Conservation (phyloP, 441 rosid genomes). For the Metrosideros polymorpha region DNA sequence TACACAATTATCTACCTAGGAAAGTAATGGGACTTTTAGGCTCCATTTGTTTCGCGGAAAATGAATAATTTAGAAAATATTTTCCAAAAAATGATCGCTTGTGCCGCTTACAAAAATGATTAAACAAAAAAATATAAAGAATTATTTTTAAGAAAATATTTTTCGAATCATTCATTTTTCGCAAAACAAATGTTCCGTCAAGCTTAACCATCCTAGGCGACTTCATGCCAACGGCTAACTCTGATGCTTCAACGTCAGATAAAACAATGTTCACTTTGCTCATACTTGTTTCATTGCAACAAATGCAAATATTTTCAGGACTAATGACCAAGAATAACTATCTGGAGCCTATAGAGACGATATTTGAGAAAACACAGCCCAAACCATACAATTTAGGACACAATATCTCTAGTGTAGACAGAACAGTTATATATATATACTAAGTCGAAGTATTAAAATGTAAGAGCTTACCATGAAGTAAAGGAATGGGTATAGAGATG, state of each 20-base stretch:
- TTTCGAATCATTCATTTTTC: too few species aligned
- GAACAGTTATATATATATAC: too few species aligned
- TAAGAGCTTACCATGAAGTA: constrained; percentile 55
- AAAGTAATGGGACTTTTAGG: neutral
- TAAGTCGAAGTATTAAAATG: too few species aligned
- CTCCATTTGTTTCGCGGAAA: too few species aligned
- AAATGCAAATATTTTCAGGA: neutral
- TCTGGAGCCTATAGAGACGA: neutral
- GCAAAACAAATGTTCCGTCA: too few species aligned
- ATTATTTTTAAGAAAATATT: too few species aligned
- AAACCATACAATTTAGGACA: neutral
- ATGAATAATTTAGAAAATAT: too few species aligned
- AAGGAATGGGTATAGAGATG: constrained; percentile 81
- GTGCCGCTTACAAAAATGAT: too few species aligned
- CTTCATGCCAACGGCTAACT: neutral
- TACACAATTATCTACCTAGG: neutral
- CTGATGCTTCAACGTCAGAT: neutral
- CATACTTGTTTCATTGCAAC: neutral
- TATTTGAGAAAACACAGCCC: neutral
- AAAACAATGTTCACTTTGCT: neutral
- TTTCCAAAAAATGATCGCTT: too few species aligned
- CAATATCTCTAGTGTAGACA: neutral
- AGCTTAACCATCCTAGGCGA: neutral
- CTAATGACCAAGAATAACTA: neutral
- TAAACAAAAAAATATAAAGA: too few species aligned